phyloP scores from a whole-genome alignment of 2,329 filamentous ascomycete genomes.

The Macrophomina tecta region DNA sequence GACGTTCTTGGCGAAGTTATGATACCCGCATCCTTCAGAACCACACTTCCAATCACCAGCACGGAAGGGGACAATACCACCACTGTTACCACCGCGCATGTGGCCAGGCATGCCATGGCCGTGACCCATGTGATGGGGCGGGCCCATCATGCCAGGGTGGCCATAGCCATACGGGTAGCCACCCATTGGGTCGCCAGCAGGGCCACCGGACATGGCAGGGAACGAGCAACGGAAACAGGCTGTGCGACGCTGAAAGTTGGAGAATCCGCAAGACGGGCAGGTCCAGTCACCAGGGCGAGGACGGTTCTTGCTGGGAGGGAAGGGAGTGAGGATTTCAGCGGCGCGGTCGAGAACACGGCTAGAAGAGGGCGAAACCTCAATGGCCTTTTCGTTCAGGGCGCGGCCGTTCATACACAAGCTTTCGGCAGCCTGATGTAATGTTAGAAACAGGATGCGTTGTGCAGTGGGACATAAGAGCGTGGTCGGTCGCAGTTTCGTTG shows the following conservation, averaged over 20 bases:
- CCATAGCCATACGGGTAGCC: conserved; percentile 63
- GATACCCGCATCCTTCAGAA: conserved; percentile 94
- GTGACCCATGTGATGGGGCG: conserved; percentile 73
- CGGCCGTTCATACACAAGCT: conserved; percentile 99
- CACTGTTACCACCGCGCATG: conserved; percentile 72
- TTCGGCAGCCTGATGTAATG: conserved; percentile 77
- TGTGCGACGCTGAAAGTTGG: conserved; percentile 97
- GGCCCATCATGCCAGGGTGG: conserved; percentile 66
- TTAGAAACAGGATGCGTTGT: background rate
- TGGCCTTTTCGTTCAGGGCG: conserved; percentile 97
- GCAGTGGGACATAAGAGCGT: background rate
- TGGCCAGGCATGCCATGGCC: conserved; percentile 64
- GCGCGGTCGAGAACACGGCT: conserved; percentile 94
- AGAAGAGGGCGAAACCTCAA: conserved; percentile 97
- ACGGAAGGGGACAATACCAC: conserved; percentile 92
- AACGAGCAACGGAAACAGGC: conserved; percentile 99
- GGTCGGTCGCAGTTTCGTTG: conserved; percentile 18
- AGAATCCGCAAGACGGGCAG: conserved; percentile 97
- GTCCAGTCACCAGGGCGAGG: conserved; percentile 98
- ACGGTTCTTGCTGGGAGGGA: conserved; percentile 97
- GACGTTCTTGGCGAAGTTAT: conserved; percentile 99
- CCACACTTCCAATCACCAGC: conserved; percentile 99
- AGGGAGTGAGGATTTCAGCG: conserved; percentile 93
- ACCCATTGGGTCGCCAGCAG: conserved; percentile 69
- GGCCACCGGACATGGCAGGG: conserved; percentile 85